These are phyloP conservation scores for Clathrospora elynae DNA, from an alignment of 2,329 filamentous ascomycete genomes.

Conservation along the genomic window DNA sequence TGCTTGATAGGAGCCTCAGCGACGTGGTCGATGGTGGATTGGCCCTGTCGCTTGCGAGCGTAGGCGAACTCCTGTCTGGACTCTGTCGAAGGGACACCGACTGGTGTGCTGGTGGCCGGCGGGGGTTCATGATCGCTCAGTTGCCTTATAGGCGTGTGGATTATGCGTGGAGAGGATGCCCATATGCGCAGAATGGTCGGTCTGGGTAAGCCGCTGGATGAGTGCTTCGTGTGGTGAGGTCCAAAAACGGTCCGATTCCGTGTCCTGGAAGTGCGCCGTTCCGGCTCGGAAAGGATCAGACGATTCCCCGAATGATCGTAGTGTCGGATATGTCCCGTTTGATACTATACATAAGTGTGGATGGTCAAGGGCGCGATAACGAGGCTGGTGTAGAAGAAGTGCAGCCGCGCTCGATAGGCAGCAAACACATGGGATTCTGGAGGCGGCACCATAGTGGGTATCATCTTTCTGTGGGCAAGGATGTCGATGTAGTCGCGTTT, in stretches of 20 bases:
- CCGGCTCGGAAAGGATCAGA: conserved; percentile 1
- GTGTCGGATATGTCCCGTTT: background rate
- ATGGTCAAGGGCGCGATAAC: background rate
- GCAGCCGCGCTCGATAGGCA: background rate
- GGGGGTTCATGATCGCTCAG: conserved; percentile 39
- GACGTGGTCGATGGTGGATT: conserved; percentile 51
- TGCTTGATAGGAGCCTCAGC: conserved; percentile 39
- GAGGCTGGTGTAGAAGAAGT: conserved; percentile 1
- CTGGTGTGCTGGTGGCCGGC: conserved; percentile 52
- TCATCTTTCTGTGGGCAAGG: conserved; percentile 15
- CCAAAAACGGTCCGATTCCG: background rate
- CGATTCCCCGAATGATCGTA: background rate
- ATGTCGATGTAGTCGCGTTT: conserved; percentile 24
- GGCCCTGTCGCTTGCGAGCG: conserved; percentile 41
- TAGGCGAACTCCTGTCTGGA: conserved; percentile 33
- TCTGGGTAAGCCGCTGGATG: background rate
- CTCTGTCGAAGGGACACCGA: conserved; percentile 55
- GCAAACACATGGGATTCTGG: background rate
- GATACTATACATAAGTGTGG: too few species aligned
- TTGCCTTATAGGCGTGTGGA: conserved; percentile 5
- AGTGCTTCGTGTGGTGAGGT: conserved; percentile 3
- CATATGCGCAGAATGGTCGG: conserved; percentile 19
- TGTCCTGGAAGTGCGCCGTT: background rate
- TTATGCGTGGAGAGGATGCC: conserved; percentile 20
- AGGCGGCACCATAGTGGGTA: conserved; percentile 21